These are phyloP conservation scores for Penicillium steckii DNA, from an alignment of 495 filamentous ascomycete species.

Conservation along the genomic window DNA sequence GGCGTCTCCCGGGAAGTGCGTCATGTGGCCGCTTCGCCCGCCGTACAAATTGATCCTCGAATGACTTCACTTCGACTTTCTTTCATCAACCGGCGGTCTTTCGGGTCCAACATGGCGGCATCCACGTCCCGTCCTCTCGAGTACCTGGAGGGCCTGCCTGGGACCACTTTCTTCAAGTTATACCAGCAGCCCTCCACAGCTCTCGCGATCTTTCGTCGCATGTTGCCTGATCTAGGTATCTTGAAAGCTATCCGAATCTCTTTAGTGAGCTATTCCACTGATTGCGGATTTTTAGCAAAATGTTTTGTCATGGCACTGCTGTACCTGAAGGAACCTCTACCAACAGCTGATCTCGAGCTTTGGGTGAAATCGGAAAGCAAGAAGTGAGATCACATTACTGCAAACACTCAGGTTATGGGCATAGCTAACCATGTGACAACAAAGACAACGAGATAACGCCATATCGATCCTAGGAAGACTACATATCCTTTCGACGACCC, in stretches of 20 bases:
- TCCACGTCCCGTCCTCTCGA: slow-evolving; percentile 68
- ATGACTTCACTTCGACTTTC: slow-evolving; percentile 14
- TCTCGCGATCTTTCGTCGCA: slow-evolving; percentile 93
- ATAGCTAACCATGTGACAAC: slow-evolving; percentile 3
- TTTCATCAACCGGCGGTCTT: slow-evolving; percentile 23
- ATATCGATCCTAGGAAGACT: slow-evolving; percentile 76
- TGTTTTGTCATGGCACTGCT: slow-evolving; percentile 91
- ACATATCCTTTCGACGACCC: slow-evolving; percentile 68
- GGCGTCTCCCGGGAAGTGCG: slow-evolving; percentile 37
- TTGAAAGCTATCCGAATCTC: slow-evolving; percentile 15
- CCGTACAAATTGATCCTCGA: slow-evolving; percentile 21
- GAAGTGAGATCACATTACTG: slow-evolving; percentile 42
- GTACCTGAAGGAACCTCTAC: slow-evolving; percentile 77
- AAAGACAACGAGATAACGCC: slow-evolving; percentile 76
- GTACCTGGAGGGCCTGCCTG: slow-evolving; percentile 86
- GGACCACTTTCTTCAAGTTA: slow-evolving; percentile 80
- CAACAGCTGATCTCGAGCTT: slow-evolving; percentile 70
- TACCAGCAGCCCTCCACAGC: slow-evolving; percentile 96
- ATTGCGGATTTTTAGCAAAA: slow-evolving; percentile 64
- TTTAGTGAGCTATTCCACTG: slow-evolving; percentile 14
- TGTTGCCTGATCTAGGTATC: slow-evolving; percentile 88
- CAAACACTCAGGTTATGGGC: background rate
- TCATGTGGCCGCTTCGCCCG: slow-evolving; percentile 30
- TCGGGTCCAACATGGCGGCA: slow-evolving; percentile 60
- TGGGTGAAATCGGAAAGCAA: slow-evolving; percentile 79